These are phyloP conservation scores for Hygrophila difformis DNA, from an alignment of 257 asterid genomes.

Conservation along the genomic window DNA sequence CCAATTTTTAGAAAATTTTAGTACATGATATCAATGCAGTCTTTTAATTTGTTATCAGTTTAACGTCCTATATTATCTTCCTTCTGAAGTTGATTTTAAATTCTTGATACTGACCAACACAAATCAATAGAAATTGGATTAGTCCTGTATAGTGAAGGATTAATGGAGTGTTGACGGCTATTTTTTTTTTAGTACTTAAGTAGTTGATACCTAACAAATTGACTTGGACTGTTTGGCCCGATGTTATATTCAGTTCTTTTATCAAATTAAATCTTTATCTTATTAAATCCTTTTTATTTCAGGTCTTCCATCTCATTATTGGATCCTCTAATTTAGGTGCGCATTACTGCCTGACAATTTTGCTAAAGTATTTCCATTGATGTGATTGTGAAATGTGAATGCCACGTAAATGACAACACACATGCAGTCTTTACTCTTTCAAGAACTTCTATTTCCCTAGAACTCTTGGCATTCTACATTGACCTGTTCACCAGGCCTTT, in stretches of 20 bases:
- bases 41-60: conserved; percentile 3
- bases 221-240: too few relatives aligned
- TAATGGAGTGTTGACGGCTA: background rate
- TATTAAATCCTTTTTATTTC: conserved; percentile 23
- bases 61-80: conserved; percentile 2
- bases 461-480: background rate
- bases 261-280: background rate
- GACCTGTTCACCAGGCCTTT: background rate
- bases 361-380: conserved; percentile 8
- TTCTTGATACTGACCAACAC: too few relatives aligned
- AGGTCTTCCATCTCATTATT: conserved; percentile 91
- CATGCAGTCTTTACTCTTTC: conserved; percentile 5
- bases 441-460: background rate
- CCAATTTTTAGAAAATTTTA: background rate
- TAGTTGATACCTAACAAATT: background rate
- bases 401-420: conserved; percentile 5
- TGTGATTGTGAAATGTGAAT: background rate
- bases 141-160: background rate
- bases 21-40: background rate
- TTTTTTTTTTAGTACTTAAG: conserved; percentile 10
- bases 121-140: too few relatives aligned
- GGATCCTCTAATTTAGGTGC: conserved; percentile 90
- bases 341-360: conserved; percentile 19
- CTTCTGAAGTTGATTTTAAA: background rate
- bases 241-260: too few relatives aligned